Evolutionary conservation across 2,329 filamentous ascomycete species (phyloP).

Genomic region (Tetracladium maxilliforme): DNA sequence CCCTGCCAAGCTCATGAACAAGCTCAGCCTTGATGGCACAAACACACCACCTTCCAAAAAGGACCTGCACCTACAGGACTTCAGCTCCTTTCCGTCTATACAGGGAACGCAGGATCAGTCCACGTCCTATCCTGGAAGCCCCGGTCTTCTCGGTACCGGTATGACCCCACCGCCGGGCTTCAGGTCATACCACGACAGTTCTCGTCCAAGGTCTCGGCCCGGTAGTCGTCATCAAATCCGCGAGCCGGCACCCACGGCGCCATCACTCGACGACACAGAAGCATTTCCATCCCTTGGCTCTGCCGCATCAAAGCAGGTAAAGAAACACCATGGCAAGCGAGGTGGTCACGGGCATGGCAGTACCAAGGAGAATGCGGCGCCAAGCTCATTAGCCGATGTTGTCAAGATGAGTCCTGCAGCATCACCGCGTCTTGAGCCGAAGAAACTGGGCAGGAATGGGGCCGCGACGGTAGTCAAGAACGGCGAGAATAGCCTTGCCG

Average conservation of each 20-base stretch:
- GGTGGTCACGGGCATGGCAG: constrained; percentile 65
- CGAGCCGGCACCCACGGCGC: constrained; percentile 50
- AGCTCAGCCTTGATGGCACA: constrained; percentile 58
- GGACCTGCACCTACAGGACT: constrained; percentile 67
- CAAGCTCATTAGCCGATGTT: constrained; percentile 80
- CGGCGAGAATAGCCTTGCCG: constrained; percentile 66
- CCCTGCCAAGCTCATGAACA: constrained; percentile 71
- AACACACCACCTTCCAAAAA: constrained; percentile 48
- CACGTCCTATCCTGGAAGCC: constrained; percentile 24
- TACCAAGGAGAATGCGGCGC: constrained; percentile 49
- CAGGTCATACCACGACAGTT: constrained; percentile 48
- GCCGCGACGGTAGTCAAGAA: constrained; percentile 48
- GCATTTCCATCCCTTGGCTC: constrained; percentile 85
- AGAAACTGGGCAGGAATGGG: constrained; percentile 46
- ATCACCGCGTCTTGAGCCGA: constrained; percentile 42
- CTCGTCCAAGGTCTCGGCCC: constrained; percentile 66
- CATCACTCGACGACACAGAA: constrained; percentile 82
- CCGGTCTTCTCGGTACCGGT: constrained; percentile 33
- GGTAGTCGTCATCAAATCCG: constrained; percentile 63
- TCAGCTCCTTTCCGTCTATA: constrained; percentile 72
- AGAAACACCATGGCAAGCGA: constrained; percentile 88
- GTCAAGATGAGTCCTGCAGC: constrained; percentile 91
- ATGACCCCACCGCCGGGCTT: constrained; percentile 57
- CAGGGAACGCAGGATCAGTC: constrained; percentile 45
- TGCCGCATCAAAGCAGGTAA: constrained; percentile 58